phyloP scores from a whole-genome alignment of 768 basidiomycete genomes.

The Psilocybe sp. region DNA sequence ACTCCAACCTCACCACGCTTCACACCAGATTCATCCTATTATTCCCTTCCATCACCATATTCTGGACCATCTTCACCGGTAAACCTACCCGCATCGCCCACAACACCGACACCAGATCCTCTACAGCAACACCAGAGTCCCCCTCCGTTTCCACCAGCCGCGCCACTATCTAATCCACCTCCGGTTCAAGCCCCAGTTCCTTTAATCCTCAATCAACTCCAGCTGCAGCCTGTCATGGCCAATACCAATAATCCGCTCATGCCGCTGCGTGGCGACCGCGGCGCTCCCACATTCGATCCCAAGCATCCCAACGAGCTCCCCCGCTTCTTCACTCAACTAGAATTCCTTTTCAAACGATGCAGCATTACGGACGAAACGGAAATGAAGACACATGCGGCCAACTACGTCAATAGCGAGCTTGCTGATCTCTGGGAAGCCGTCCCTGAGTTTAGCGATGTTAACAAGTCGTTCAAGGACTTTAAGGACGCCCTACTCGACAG shows the following conservation, averaged over 20 bases:
- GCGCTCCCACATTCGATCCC: slow-evolving; percentile 15
- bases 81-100: too few species aligned
- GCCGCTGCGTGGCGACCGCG: slow-evolving; percentile 17
- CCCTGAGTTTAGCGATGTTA: slow-evolving; percentile 2
- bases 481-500: slow-evolving; percentile 18
- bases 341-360: slow-evolving; percentile 4
- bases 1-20: too few species aligned
- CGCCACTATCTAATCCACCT: not conserved
- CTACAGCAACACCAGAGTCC: not conserved
- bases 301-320: slow-evolving; percentile 13
- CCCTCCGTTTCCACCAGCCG: not conserved
- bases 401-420: slow-evolving; percentile 10
- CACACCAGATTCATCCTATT: not conserved
- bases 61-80: too few species aligned
- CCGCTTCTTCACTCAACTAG: slow-evolving; percentile 16
- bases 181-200: not conserved
- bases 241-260: slow-evolving; percentile 1
- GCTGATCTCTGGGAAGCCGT: slow-evolving; percentile 18
- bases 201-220: too few species aligned
- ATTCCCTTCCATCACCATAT: not conserved
- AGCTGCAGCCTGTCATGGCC: not conserved
- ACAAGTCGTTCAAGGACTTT: slow-evolving; percentile 16
- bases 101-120: not conserved
- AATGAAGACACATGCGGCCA: slow-evolving; percentile 14
- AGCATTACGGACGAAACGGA: slow-evolving; percentile 7